Evolutionary conservation across 2,329 filamentous ascomycete species (phyloP).

Genomic region (Paraphoma chrysanthemicola): DNA sequence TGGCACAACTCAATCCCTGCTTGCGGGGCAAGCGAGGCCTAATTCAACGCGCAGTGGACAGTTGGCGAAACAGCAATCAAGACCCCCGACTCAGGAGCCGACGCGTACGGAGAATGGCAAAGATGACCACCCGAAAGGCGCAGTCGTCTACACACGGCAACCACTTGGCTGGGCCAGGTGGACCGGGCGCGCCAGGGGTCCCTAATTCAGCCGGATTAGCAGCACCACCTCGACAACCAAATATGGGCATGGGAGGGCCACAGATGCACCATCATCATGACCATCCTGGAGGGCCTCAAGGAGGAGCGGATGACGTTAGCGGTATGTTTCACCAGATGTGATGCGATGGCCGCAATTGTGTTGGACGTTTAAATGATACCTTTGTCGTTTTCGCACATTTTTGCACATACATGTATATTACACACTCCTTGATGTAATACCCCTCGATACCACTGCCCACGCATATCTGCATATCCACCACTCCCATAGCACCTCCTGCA

Average conservation of each 20-base stretch:
- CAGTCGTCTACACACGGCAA: conserved; percentile 64
- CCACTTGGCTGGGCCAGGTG: conserved; percentile 72
- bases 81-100: conserved; percentile 89
- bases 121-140: conserved; percentile 87
- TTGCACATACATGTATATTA: conserved; percentile 51
- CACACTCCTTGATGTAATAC: conserved; percentile 53
- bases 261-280: conserved; percentile 76
- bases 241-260: conserved; percentile 70
- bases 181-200: conserved; percentile 68
- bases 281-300: conserved; percentile 70
- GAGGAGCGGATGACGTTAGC: conserved; percentile 81
- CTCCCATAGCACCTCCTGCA: conserved; percentile 21
- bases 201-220: conserved; percentile 68
- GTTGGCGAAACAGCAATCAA: conserved; percentile 99
- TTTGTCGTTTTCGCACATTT: conserved; percentile 50
- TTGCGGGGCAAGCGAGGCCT: conserved; percentile 92
- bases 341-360: conserved; percentile 49
- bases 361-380: conserved; percentile 50
- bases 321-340: conserved; percentile 98
- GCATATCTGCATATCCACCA: conserved; percentile 37
- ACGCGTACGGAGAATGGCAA: conserved; percentile 92
- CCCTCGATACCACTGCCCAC: conserved; percentile 48
- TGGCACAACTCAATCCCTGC: conserved; percentile 90
- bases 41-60: conserved; percentile 96
- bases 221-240: conserved; percentile 66